Evolutionary conservation across 2,329 filamentous ascomycete genomes (phyloP).

Genomic region (Fusarium ambrosium): DNA sequence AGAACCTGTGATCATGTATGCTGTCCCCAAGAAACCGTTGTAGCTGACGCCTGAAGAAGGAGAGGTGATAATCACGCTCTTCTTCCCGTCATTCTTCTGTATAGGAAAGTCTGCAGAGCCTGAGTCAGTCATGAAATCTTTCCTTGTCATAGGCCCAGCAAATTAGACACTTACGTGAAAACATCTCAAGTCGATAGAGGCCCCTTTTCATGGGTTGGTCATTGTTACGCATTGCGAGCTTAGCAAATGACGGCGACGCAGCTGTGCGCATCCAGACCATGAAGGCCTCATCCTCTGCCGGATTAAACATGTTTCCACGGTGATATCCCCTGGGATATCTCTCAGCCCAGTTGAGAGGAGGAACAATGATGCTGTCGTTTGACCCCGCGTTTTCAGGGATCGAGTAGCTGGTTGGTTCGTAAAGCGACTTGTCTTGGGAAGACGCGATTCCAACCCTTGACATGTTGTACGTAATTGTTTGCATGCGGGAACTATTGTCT

Average conservation of each 20-base stretch:
- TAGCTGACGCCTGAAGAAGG: not conserved
- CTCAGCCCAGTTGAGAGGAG: not conserved
- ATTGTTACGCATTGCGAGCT: not conserved
- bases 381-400: not conserved
- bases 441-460: not conserved
- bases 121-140: not conserved
- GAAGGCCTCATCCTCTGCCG: conserved; percentile 2
- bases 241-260: not conserved
- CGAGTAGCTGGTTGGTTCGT: not conserved
- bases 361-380: not conserved
- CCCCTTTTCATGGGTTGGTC: not conserved
- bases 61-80: not conserved
- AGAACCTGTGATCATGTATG: not conserved
- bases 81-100: not conserved
- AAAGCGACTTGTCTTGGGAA: not conserved
- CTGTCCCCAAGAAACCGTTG: not conserved
- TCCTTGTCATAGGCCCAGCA: not conserved
- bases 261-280: conserved; percentile 16
- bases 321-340: not conserved
- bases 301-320: not conserved
- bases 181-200: not conserved
- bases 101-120: not conserved
- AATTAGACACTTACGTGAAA: not conserved
- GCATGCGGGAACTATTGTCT: not conserved
- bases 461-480: not conserved